Base-by-base conservation (phyloP, 371 early-diverging fungal genomes). In the Catenaria anguillulae region DNA sequence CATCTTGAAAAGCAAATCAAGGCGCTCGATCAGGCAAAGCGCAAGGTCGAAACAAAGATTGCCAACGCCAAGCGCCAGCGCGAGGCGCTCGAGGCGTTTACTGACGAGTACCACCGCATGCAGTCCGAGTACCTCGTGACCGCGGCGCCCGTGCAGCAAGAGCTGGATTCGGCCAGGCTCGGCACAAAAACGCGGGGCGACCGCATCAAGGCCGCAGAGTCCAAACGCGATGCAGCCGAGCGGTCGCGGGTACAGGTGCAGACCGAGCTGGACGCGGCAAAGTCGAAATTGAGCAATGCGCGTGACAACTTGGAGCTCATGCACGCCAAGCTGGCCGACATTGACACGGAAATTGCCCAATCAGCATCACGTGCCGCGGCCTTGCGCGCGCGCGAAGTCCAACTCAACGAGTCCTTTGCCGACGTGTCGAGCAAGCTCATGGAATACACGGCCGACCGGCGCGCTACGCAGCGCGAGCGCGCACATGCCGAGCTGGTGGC, bases 391-490 rank as follows among this genome's bases (percentile, higher is more conserved):
- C 24, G 36, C n/a, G 58, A 58, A 31, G 26, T n/a, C 29, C 24
- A 19, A 24, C 58, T 58, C 36, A 92, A 89, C 68, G 93, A 92
- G 55, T 81, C 87, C 64, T 79, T 97, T 33, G 79, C 82, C 50
- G 84, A 78, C 33, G 77, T 82, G 3, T 68, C 87, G 33, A 80
- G 81, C 56, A 77, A 85, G 63, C 71, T 97, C 59, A 73, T 84
- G 68, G 84, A 89, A 67, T 90, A 92, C 31, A 79, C 85, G 35
- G 74, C 85, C 0, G 88, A 89, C 45, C 82, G 86, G 65, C 83
- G 82, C 40, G 92, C 91, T 65, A 83, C 83, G 4, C 89, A 88
- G 56, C 84, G 88, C 46, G 86, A 89, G 56, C 72, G 77, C 24
- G 79, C 73, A 68, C 75, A 90, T 43, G 81, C 79, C 52, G 88